Base-by-base conservation (phyloP, 306 rosid genomes). In the Inga leiocalycina region DNA sequence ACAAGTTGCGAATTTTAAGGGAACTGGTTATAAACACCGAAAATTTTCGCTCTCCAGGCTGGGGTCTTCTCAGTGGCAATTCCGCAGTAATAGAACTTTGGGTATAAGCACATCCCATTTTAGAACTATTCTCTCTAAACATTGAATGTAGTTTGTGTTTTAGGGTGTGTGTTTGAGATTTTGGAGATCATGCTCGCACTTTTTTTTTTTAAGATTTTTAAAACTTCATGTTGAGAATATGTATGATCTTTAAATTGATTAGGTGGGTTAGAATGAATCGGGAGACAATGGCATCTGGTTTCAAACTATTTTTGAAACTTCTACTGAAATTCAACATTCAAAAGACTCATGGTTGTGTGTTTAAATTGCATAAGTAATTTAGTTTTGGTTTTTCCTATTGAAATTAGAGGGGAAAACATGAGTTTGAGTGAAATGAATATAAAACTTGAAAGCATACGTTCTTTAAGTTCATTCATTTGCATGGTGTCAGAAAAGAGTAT, bases 261-360 rank as follows among this genome's bases (percentile, higher is more conserved):
- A 19, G 24, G 10, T 22, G 65, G 32, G 62, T 13, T 4, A 7
- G 65, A 57, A 7, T 57, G 65, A 57, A 9, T 57, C 65, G 8
- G 65, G 65, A 85, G 81, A 13, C 41, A 41, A 41, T 84, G 79
- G 15, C 69, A 9, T 77, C 71, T 80, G 78, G 78, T 57, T 61
- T 37, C 75, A 69, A 69, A 66, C 15, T 69, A 67, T 67, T 66
- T 22, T 52, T 65, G 45, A 39, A 71, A 45, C 48, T 15, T 57
- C 10, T n/a, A 4, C 14, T 0, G 32, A 9, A 57, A 57, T 8
- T 8, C 19, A 57, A 57, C 32, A 57, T 20, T 20, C 13, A 57
- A n/a, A 57, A 57, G 54, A 8, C 32, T 57, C 14, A 3, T n/a
- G 65, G 10, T 9, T 9, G 4, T n/a, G 65, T 57, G 34, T 32